A percentile compares a stretch with the other conserved stretches of the same genome.
These are phyloP conservation scores for Tetrapyrgos nigripes DNA, from an alignment of 1,284 basidiomycete species.

Conservation along the genomic window DNA sequence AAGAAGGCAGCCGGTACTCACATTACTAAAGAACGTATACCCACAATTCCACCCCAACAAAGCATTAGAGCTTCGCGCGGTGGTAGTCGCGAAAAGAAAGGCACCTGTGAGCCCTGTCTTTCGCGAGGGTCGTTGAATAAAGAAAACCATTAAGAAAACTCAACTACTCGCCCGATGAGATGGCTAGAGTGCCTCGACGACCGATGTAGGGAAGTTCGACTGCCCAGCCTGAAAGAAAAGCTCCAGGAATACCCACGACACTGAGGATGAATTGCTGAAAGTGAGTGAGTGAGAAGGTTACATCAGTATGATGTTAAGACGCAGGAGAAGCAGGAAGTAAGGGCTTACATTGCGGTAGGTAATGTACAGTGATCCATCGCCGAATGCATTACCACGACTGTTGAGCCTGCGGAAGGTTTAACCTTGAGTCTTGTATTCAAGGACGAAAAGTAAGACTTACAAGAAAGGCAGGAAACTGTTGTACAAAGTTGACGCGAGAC, in stretches of 20 bases:
- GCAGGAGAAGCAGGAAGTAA: neutral
- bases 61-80: constrained; percentile 63
- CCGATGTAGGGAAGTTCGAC: constrained; percentile 67
- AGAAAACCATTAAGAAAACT: constrained; percentile 14
- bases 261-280: constrained; percentile 68
- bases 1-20: constrained; percentile 27
- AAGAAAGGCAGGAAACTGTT: constrained; percentile 71
- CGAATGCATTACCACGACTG: constrained; percentile 65
- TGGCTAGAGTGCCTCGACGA: constrained; percentile 65
- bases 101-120: constrained; percentile 64
- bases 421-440: neutral
- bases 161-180: constrained; percentile 46
- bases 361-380: constrained; percentile 61
- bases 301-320: no score
- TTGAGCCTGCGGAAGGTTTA: constrained; percentile 45
- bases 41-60: constrained; percentile 80
- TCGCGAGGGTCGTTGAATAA: constrained; percentile 37
- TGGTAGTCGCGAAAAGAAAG: constrained; percentile 75
- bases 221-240: constrained; percentile 63
- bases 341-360: constrained; percentile 66
- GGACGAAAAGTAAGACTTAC: constrained; percentile 39
- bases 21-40: constrained; percentile 66
- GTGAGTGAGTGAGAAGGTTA: neutral
- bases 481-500: constrained; percentile 72
- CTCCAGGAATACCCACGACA: constrained; percentile 74